Conservation (phyloP, 192 early-diverging fungal species). For the Coemansia sp. region DNA sequence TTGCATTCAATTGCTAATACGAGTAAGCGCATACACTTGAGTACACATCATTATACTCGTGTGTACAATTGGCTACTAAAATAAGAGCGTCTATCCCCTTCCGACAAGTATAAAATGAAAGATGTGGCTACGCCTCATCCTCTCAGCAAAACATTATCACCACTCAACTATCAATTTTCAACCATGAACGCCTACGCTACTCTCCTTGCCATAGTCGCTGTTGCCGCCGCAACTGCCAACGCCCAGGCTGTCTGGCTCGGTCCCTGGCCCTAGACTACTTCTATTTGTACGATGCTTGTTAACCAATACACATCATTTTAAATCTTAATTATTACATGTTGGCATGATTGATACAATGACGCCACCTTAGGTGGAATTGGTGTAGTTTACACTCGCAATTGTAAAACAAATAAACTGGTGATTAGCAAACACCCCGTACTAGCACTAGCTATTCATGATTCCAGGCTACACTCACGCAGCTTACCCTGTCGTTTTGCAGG, state of each 20-base stretch:
- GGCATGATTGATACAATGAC: too few species aligned
- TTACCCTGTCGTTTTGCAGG: too few species aligned
- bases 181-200: constrained; percentile 4
- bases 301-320: background rate
- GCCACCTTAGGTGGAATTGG: too few species aligned
- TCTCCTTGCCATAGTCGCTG: background rate
- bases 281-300: background rate
- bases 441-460: too few species aligned
- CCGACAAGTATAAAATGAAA: background rate
- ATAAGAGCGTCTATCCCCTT: too few species aligned
- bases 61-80: too few species aligned
- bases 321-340: background rate
- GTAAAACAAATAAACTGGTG: too few species aligned
- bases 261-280: background rate
- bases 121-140: too few species aligned
- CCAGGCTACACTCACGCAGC: too few species aligned
- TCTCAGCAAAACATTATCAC: background rate
- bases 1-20: background rate
- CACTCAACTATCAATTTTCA: background rate
- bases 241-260: constrained; percentile 7
- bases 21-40: background rate
- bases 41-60: background rate
- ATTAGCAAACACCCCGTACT: too few species aligned
- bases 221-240: constrained; percentile 7
- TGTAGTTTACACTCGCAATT: too few species aligned